Evolutionary conservation across 345 rosid species (phyloP).

Genomic region (Eucalyptus tenuipes): DNA sequence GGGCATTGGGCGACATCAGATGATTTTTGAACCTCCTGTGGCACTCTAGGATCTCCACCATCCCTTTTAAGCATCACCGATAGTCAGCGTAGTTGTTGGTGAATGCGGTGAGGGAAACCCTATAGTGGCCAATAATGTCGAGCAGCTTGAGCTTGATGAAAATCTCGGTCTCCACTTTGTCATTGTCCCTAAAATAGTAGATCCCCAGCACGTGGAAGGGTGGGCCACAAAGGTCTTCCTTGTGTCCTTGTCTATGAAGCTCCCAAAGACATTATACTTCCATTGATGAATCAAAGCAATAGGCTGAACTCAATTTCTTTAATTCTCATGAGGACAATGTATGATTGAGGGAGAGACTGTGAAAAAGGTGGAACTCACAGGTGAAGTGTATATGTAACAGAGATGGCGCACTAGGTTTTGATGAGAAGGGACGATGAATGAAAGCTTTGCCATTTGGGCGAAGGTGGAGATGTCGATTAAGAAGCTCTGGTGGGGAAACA

Average conservation of each 20-base stretch:
- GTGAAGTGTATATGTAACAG: background rate
- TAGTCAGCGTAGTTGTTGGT: background rate
- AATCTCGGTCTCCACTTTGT: background rate
- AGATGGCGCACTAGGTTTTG: background rate
- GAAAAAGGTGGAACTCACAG: background rate
- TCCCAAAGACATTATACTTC: background rate
- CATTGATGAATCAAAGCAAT: background rate
- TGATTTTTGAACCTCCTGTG: background rate
- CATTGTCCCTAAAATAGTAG: background rate
- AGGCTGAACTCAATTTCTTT: background rate
- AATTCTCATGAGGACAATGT: background rate
- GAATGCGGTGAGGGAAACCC: background rate
- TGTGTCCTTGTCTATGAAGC: background rate
- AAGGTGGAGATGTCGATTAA: background rate
- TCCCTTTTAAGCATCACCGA: background rate
- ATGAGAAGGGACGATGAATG: background rate
- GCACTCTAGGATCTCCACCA: background rate
- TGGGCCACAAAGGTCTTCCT: background rate
- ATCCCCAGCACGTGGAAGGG: background rate
- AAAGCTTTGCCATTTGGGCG: background rate
- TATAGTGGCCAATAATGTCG: background rate
- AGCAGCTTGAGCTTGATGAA: background rate
- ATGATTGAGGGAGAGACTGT: background rate
- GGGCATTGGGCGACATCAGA: background rate
- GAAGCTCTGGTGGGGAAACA: background rate